A percentile compares a stretch with the other conserved stretches of the same genome.
Conservation (phyloP, 257 asterid genomes). For the Petunia axillaris region DNA sequence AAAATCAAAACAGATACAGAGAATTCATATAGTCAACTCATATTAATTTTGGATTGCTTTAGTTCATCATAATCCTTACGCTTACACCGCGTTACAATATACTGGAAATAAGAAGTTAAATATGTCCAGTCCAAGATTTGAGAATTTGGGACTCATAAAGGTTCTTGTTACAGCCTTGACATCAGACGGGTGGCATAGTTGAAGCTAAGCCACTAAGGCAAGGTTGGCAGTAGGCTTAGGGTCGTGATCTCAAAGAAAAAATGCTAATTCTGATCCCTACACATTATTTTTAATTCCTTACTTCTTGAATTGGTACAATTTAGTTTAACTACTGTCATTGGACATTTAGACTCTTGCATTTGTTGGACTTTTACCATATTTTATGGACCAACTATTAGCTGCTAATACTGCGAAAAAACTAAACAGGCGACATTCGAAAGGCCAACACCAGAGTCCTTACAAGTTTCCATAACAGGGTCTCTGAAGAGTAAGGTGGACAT, state of each 20-base stretch:
- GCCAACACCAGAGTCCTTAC: constrained; percentile 57
- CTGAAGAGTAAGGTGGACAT: constrained; percentile 58
- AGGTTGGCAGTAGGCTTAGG: too few relatives aligned
- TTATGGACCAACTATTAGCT: background rate
- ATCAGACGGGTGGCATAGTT: background rate
- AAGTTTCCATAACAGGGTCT: constrained; percentile 64
- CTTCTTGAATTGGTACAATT: background rate
- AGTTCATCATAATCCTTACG: background rate
- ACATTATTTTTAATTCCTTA: background rate
- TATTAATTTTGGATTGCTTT: background rate
- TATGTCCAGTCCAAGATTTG: background rate
- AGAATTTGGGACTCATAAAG: background rate
- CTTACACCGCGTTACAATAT: background rate
- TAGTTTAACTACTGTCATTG: background rate
- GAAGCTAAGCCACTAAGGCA: too few relatives aligned
- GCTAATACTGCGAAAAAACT: background rate
- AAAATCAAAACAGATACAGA: background rate
- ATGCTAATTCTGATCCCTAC: background rate
- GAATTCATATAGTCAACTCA: background rate
- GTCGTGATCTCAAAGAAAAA: background rate
- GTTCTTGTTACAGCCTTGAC: background rate
- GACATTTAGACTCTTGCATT: background rate
- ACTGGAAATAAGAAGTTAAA: background rate
- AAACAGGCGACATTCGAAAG: constrained; percentile 67
- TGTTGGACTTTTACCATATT: background rate